phyloP scores from a whole-genome alignment of 2,329 filamentous ascomycete genomes.

The Stenocarpella maydis region DNA sequence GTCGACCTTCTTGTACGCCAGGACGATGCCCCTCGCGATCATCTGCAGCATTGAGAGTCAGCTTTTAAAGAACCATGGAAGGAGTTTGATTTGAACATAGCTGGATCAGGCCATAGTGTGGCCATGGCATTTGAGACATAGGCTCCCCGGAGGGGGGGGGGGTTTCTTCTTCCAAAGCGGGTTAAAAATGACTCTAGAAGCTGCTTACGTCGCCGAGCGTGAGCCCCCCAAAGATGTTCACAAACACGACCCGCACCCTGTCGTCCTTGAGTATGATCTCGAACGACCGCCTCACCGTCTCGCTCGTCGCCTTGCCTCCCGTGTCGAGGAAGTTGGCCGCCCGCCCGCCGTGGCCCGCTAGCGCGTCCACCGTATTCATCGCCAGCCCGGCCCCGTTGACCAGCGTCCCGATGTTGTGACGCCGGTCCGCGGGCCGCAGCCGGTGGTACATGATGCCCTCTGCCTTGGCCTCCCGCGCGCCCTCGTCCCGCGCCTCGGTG shows the following conservation, averaged over 20 bases:
- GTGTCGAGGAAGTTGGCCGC: conserved; percentile 90
- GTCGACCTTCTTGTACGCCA: conserved; percentile 75
- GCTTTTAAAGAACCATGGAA: too few species aligned
- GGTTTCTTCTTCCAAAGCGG: too few species aligned
- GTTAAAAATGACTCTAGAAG: too few species aligned
- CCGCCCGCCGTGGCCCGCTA: conserved; percentile 71
- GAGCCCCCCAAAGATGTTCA: conserved; percentile 66
- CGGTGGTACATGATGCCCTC: conserved; percentile 83
- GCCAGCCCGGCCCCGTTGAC: conserved; percentile 91
- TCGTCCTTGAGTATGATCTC: conserved; percentile 75
- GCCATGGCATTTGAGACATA: too few species aligned
- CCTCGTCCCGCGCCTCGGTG: conserved; percentile 42
- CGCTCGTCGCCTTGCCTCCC: conserved; percentile 84
- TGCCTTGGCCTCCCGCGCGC: conserved; percentile 53
- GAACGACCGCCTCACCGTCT: conserved; percentile 82
- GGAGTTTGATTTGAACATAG: too few species aligned
- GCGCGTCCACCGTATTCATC: conserved; percentile 89
- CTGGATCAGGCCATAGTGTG: too few species aligned
- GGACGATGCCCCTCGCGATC: conserved; percentile 78
- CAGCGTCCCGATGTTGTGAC: conserved; percentile 77
- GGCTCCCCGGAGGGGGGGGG: too few species aligned
- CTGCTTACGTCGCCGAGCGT: conserved; percentile 78
- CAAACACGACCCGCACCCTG: conserved; percentile 72
- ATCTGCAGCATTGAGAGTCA: too few species aligned
- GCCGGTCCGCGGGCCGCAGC: conserved; percentile 54